These are phyloP conservation scores for Simplicillium sp. DNA, from an alignment of 2,329 filamentous ascomycete genomes.

Conservation along the genomic window DNA sequence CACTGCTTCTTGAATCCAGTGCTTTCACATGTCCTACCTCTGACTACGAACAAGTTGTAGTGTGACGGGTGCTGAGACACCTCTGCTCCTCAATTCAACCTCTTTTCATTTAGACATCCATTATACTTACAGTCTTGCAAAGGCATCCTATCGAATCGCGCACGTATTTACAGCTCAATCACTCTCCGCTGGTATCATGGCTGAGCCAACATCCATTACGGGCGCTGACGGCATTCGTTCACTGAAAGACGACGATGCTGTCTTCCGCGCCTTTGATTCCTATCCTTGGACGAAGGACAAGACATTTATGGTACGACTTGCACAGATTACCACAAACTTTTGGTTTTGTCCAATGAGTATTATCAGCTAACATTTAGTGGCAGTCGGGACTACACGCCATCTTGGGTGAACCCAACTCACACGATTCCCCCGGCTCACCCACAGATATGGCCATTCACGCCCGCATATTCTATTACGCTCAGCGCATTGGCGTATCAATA, in stretches of 20 bases:
- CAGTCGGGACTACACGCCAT: slow-evolving; percentile 55
- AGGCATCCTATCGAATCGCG: too few species aligned
- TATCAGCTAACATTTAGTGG: neutral
- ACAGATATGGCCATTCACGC: slow-evolving; percentile 54
- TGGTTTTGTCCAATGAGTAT: too few species aligned
- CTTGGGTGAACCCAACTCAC: slow-evolving; percentile 40
- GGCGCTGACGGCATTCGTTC: slow-evolving; percentile 28
- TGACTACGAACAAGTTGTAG: too few species aligned
- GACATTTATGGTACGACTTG: slow-evolving; percentile 49
- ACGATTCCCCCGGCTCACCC: slow-evolving; percentile 36
- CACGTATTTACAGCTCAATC: too few species aligned
- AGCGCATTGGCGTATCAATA: slow-evolving; percentile 40
- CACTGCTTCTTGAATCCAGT: too few species aligned
- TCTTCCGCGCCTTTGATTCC: slow-evolving; percentile 52
- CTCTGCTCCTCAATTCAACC: too few species aligned
- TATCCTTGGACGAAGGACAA: slow-evolving; percentile 61
- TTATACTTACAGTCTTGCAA: too few species aligned
- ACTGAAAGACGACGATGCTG: slow-evolving; percentile 26
- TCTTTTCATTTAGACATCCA: too few species aligned
- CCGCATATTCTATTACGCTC: slow-evolving; percentile 57
- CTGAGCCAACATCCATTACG: slow-evolving; percentile 14
- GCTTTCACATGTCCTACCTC: too few species aligned
- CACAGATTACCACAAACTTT: too few species aligned
- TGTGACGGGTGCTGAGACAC: too few species aligned
- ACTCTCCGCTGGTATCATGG: slow-evolving; percentile 4